Conservation (phyloP, 179 eudicot genomes). For the Corrigiola litoralis region DNA sequence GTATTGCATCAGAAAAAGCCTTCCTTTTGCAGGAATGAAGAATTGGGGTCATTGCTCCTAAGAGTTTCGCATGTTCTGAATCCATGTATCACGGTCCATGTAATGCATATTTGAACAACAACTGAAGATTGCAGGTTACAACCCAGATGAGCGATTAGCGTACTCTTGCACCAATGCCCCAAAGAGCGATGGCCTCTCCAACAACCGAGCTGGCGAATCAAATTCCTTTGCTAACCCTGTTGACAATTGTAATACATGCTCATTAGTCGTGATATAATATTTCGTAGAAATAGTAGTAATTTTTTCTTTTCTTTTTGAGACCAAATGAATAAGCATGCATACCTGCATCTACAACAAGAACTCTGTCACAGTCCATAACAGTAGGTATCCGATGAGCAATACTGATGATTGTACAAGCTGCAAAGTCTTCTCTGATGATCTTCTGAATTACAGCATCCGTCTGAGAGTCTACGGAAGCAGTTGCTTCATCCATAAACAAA, state of each 20-base stretch:
- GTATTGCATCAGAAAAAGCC: too few species aligned
- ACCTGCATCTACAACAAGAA: conserved; percentile 94
- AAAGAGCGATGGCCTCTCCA: conserved; percentile 74
- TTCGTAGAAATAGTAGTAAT: not conserved
- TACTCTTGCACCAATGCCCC: conserved; percentile 93
- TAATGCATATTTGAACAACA: not conserved
- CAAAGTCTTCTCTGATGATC: conserved; percentile 86
- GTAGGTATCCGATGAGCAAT: conserved; percentile 98
- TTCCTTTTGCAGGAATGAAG: too few species aligned
- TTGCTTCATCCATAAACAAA: conserved; percentile 94
- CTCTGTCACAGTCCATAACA: conserved; percentile 95
- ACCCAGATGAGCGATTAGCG: conserved; percentile 62
- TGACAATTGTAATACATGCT: not conserved
- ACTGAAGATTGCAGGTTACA: conserved; percentile 21
- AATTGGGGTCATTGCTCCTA: too few species aligned
- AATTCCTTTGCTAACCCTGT: conserved; percentile 72
- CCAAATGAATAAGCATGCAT: not conserved
- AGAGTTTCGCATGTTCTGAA: too few species aligned
- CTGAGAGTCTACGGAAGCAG: conserved; percentile 95
- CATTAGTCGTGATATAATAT: too few species aligned
- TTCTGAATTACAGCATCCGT: conserved; percentile 85
- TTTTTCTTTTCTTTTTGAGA: not conserved
- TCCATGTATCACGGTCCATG: too few species aligned
- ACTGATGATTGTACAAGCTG: conserved; percentile 85
- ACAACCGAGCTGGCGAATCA: conserved; percentile 65